Evolutionary conservation across 2,329 filamentous ascomycete species (phyloP).

Genomic region (Cladosporium austrohemisphaericum): DNA sequence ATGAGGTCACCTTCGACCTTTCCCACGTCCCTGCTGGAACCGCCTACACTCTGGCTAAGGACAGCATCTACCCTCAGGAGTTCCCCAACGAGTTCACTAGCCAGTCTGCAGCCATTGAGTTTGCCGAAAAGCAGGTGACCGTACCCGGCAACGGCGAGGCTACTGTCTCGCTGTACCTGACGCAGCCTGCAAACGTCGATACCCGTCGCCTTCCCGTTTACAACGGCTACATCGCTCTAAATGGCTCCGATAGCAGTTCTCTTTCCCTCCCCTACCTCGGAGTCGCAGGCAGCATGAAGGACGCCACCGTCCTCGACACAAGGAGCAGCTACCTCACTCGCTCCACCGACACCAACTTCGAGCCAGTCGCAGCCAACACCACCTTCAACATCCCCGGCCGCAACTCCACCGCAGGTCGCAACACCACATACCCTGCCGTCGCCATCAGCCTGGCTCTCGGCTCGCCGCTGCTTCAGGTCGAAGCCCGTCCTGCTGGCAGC

Average conservation of each 20-base stretch:
- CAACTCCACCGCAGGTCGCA: conserved; percentile 18
- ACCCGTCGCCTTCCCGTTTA: conserved; percentile 31
- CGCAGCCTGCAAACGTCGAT: conserved; percentile 22
- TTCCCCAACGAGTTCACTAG: conserved; percentile 24
- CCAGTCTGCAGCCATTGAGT: conserved; percentile 21
- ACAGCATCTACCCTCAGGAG: conserved; percentile 18
- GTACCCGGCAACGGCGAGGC: conserved; percentile 22
- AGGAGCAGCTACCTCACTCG: conserved; percentile 24
- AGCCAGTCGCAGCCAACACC: conserved; percentile 17
- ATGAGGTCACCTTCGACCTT: conserved; percentile 51
- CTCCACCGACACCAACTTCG: conserved; percentile 15
- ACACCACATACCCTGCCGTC: conserved; percentile 24
- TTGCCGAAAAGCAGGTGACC: conserved; percentile 18
- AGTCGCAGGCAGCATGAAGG: conserved; percentile 25
- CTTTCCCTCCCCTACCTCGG: conserved; percentile 34
- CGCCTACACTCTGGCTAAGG: conserved; percentile 47
- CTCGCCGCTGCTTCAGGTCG: conserved; percentile 17
- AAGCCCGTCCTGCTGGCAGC: conserved; percentile 13
- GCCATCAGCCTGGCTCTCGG: conserved; percentile 23
- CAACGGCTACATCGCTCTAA: conserved; percentile 32
- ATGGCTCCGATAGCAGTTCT: conserved; percentile 22
- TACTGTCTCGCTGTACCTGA: conserved; percentile 22
- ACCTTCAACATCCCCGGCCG: conserved; percentile 25
- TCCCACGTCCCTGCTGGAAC: conserved; percentile 50
- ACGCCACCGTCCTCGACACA: conserved; percentile 25